Base-by-base conservation (phyloP, 2,329 filamentous ascomycete genomes). In the Colletotrichum lupini region DNA sequence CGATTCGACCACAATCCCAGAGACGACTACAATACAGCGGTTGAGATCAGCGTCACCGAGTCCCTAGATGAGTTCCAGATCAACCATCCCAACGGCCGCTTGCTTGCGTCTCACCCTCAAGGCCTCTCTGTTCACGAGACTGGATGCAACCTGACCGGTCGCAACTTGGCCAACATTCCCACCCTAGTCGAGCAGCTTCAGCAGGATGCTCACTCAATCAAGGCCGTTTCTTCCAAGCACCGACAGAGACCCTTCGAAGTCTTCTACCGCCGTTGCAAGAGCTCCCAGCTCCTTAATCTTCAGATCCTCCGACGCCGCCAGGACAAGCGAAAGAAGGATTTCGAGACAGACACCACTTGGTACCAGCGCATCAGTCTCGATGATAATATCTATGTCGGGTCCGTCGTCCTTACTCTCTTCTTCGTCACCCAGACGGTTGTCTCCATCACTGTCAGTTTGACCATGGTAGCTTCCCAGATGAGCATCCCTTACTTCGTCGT, bases 41-140 rank as follows among this genome's bases (percentile, higher is more conserved):
- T 60, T 11, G 30, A 66, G 24, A 67, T 73, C 55, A 73, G 71
- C 35, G 35, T 73, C 16, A 49, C 60, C 1, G 71, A 73, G 49
- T 73, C 71, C 2, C 56, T 71, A 19, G 71, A 73, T 24, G 71
- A 73, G 35, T 73, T 73, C 24, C 71, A 73, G 35, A 24, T 66
- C 67, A 66, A 42, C 4, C 71, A 73, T 37, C 71, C 71, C 8
- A 58, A 73, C 14, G 67, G 67, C 12, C 24, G 57, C 11, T 56
- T 60, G 4, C 71, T 73, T 2, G 35, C 59, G 14, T 61, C 65
- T 14, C 71, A 73, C n/a, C 71, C 71, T 1, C 26, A 56, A 22
- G 22, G 53, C 12, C 56, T 71, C 1, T 30, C 35, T 4, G 37
- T 61, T 16, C 12, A 24, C 16, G 16, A 46, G 8, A 35, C 35